These are phyloP conservation scores for Gossypium rotundifolium DNA, from an alignment of 345 rosid genomes.

Conservation along the genomic window DNA sequence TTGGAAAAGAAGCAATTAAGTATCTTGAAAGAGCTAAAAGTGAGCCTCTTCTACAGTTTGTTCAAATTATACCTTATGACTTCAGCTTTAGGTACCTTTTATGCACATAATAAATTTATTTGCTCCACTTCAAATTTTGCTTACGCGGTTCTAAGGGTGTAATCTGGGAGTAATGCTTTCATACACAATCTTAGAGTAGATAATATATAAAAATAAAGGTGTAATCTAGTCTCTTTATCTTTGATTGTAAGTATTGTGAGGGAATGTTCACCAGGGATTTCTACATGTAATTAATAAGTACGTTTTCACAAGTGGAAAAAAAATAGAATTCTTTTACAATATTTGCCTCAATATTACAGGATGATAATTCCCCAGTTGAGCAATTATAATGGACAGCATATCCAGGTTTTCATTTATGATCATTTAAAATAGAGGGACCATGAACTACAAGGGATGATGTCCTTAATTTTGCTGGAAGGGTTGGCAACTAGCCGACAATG, in stretches of 20 bases:
- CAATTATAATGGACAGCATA: not conserved
- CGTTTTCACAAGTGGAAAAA: not conserved
- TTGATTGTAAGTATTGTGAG: slow-evolving; percentile 12
- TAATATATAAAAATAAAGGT: slow-evolving; percentile 13
- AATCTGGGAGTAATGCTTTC: slow-evolving; percentile 18
- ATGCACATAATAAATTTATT: slow-evolving; percentile 23
- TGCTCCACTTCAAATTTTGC: slow-evolving; percentile 13
- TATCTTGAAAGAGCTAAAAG: slow-evolving; percentile 54
- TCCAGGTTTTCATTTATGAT: not conserved
- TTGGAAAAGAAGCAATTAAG: slow-evolving; percentile 59
- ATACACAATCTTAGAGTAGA: slow-evolving; percentile 30
- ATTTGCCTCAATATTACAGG: not conserved
- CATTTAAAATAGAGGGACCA: not conserved
- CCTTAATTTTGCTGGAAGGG: not conserved
- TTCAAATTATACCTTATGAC: slow-evolving; percentile 61
- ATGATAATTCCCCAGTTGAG: not conserved
- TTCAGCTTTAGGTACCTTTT: slow-evolving; percentile 75
- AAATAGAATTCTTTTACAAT: not conserved
- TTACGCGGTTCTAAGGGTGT: slow-evolving; percentile 11
- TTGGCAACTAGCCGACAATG: slow-evolving; percentile 9
- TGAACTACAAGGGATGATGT: not conserved
- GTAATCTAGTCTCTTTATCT: slow-evolving; percentile 12
- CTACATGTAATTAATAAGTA: slow-evolving; percentile 15
- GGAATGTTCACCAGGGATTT: not conserved
- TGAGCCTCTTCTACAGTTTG: slow-evolving; percentile 34